Evolutionary conservation across 108 stramenopile genomes (phyloP).

Genomic region (Nitzschia sp.): DNA sequence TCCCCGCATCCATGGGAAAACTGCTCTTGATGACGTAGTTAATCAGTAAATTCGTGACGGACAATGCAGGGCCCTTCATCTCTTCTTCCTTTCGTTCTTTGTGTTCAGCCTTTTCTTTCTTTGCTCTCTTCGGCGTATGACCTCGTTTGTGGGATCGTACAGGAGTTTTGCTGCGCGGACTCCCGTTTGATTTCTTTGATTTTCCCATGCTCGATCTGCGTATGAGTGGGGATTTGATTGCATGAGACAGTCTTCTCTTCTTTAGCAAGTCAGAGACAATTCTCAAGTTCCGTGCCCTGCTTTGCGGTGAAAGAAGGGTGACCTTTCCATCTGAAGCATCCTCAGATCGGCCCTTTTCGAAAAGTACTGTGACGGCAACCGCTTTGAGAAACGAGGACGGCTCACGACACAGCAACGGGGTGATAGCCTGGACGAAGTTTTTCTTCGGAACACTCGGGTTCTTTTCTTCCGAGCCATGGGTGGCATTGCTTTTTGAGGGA

Average conservation of each 20-base stretch:
- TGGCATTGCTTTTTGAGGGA: slow-evolving; percentile 45
- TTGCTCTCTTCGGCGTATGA: slow-evolving; percentile 23
- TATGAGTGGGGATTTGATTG: slow-evolving; percentile 15
- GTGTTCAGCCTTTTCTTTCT: slow-evolving; percentile 33
- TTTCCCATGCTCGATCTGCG: slow-evolving; percentile 41
- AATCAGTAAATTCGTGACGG: background rate
- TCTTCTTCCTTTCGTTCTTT: slow-evolving; percentile 32
- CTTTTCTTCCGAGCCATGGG: slow-evolving; percentile 35
- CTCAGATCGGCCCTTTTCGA: slow-evolving; percentile 26
- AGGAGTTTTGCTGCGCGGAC: slow-evolving; percentile 53
- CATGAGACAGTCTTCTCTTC: background rate
- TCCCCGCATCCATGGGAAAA: background rate
- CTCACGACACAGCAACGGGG: slow-evolving; percentile 76
- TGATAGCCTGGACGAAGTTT: slow-evolving; percentile 58
- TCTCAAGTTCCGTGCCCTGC: slow-evolving; percentile 50
- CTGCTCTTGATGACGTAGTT: background rate
- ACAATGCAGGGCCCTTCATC: background rate
- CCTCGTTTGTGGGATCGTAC: slow-evolving; percentile 27
- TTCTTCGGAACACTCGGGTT: slow-evolving; percentile 38
- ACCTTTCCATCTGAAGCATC: slow-evolving; percentile 29
- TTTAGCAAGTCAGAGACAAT: slow-evolving; percentile 39
- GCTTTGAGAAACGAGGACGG: slow-evolving; percentile 73
- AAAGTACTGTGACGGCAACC: slow-evolving; percentile 51
- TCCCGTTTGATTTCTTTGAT: slow-evolving; percentile 23
- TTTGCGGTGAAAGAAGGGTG: slow-evolving; percentile 40